Evolutionary conservation across 306 rosid species (phyloP), one percentile per base, ranked within the genome.

Genomic region (Dryas alaskensis): DNA sequence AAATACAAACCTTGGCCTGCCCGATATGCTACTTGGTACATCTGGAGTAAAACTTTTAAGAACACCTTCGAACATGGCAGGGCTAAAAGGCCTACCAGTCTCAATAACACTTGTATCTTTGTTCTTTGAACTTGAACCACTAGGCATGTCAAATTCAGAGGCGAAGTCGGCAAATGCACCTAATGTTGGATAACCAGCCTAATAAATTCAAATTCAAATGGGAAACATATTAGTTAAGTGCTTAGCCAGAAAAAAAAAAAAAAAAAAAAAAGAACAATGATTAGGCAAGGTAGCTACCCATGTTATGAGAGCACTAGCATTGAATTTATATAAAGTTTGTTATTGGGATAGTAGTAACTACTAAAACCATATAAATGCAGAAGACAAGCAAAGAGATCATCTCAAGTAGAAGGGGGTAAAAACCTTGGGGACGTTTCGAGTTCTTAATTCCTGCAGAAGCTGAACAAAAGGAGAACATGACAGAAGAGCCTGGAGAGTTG

Each of bases 401-500:
- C 8, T 74, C 40, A 62, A 31, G 3, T 31, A 31, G 47, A 58
- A 7, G 59, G 49, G 66, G 46, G 65, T 13, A 77, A 68, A 40
- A 62, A 95, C 99, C 99, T 88, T 85, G 7, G 98, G 86, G 60
- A 90, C 62, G 79, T 82, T 64, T 19, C 82, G 89, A 63, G 80
- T 82, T 77, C 87, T 85, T 70, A 90, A 76, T 46, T 88, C 92
- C 73, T 85, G 89, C 77, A 95, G 74, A 80, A 95, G 93, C 63
- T 84, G 87, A 68, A 92, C 87, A 69, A 95, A 95, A 58, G 90
- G 97, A 65, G 93, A 85, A 54, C 99, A 92, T n/a, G 95, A 80
- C 78, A 95, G 80, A 49, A 95, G 96, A 67, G 97, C 98, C 80
- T 95, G 99, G 81, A 95, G 53, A 25, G 93, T 90, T 42, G 99